Evolutionary conservation across 192 early-diverging fungal genomes (phyloP), one percentile per base, ranked within the genome.

Genomic region (Coemansia sp.): DNA sequence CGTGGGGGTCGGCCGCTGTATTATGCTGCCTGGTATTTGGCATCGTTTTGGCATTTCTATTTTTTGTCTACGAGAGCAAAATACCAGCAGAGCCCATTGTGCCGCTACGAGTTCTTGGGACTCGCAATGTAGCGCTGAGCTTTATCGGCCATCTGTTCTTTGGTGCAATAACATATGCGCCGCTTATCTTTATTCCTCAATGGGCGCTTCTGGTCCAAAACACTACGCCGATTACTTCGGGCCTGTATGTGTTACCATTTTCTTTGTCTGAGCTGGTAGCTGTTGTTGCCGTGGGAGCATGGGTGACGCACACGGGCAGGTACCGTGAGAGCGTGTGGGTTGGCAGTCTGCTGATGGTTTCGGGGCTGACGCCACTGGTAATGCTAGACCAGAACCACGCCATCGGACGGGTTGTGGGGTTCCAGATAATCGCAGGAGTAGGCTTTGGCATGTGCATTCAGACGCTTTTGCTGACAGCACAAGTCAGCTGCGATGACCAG

Each of bases 1-100:
- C 77, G 1, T 86, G 85, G 85, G 60, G 54, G 2, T 69, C 77
- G 51, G 80, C 75, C 14, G 42, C 66, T 10, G 84, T 86, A 0
- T 48, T 83, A 3, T 71, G 74, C 30, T 77, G 71, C 28, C 38
- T 86, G 30, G 67, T 71, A 10, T 54, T 64, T 45, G 74, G 78
- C 20, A 32, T 61, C 25, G 10, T 76, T 0, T 8, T 71, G 0
- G 60, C 62, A 10, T 40, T 83, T 5, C 57, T 90, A 10, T 85
- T 92, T 38, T 69, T 77, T 2, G 6, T 88, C 16, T 83, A 90
- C 48, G 89, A 96, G 76, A 52, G 76, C 25, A 81, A 80, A 52
- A 20, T 64, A 5, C 81, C 76, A 0, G 58, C 11, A 6, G 87
- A 92, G 69, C 71, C 85, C 30, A 81, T 97, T 20, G 84, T 94